phyloP scores from a whole-genome alignment of 208 protist genomes.

The Trypanosoma vivax region DNA sequence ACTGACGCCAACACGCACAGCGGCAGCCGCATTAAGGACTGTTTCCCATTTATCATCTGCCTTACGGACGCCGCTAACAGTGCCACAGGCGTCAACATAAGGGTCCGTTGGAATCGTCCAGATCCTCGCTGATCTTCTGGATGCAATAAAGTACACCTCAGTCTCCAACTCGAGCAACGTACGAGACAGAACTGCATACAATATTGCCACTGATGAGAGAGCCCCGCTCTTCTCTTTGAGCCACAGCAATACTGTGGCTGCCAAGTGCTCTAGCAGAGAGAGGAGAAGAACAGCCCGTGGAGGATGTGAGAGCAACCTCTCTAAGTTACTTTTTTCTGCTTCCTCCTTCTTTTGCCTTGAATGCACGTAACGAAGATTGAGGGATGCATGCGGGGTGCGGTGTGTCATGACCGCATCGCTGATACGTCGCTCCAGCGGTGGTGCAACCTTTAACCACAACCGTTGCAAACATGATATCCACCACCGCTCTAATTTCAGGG shows the following conservation, averaged over 20 bases:
- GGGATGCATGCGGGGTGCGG: slow-evolving; percentile 16
- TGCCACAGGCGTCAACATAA: background rate
- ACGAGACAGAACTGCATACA: slow-evolving; percentile 13
- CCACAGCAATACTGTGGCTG: background rate
- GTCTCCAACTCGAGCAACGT: slow-evolving; percentile 16
- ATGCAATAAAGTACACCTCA: slow-evolving; percentile 19
- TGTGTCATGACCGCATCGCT: slow-evolving; percentile 19
- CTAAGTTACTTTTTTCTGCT: background rate
- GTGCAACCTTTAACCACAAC: slow-evolving; percentile 11
- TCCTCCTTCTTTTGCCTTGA: background rate
- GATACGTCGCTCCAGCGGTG: slow-evolving; percentile 12
- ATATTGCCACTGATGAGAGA: background rate
- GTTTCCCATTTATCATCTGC: slow-evolving; percentile 3
- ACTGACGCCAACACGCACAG: slow-evolving; percentile 8
- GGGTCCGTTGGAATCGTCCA: slow-evolving; percentile 8
- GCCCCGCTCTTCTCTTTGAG: background rate
- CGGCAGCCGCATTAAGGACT: background rate
- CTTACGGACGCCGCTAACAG: background rate
- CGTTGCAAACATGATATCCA: slow-evolving; percentile 5
- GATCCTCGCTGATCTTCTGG: background rate
- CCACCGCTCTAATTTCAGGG: background rate
- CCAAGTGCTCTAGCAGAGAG: background rate
- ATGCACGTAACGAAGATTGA: slow-evolving; percentile 16
- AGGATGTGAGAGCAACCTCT: background rate
- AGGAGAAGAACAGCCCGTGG: background rate